Conservation (phyloP, 306 rosid genomes). For the Fragaria ananassa region DNA sequence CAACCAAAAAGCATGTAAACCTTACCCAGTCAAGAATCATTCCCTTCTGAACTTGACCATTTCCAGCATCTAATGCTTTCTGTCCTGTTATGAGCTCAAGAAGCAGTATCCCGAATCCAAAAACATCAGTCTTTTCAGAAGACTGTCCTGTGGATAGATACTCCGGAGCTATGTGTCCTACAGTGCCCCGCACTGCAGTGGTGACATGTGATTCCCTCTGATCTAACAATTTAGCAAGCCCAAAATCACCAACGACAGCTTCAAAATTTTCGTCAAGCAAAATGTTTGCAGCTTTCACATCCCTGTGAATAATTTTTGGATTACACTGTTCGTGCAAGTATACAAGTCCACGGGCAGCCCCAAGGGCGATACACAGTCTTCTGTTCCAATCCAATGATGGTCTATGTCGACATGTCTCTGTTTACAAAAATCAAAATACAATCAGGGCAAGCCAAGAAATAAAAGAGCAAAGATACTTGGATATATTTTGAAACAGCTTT, state of each 20-base stretch:
- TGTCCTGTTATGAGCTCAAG: conserved; percentile 93
- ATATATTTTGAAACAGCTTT: neutral
- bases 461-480: conserved; percentile 3
- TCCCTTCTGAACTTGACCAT: conserved; percentile 88
- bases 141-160: conserved; percentile 96
- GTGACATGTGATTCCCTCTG: conserved; percentile 95
- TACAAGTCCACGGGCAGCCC: conserved; percentile 88
- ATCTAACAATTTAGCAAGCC: conserved; percentile 94
- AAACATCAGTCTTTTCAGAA: conserved; percentile 90
- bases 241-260: conserved; percentile 97
- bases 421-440: neutral
- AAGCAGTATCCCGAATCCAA: conserved; percentile 89
- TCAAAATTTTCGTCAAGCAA: conserved; percentile 86
- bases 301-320: conserved; percentile 92
- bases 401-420: conserved; percentile 68
- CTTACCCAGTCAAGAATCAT: conserved; percentile 94
- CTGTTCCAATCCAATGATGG: conserved; percentile 90
- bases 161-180: conserved; percentile 93
- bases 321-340: conserved; percentile 93
- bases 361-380: conserved; percentile 65
- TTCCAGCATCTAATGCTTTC: conserved; percentile 83
- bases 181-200: conserved; percentile 93
- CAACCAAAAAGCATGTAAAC: conserved; percentile 8
- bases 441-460: conserved; percentile 7
- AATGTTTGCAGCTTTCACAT: conserved; percentile 97